Evolutionary conservation across 73 alveolate genomes (phyloP).

Genomic region (Tetrahymena borealis): DNA sequence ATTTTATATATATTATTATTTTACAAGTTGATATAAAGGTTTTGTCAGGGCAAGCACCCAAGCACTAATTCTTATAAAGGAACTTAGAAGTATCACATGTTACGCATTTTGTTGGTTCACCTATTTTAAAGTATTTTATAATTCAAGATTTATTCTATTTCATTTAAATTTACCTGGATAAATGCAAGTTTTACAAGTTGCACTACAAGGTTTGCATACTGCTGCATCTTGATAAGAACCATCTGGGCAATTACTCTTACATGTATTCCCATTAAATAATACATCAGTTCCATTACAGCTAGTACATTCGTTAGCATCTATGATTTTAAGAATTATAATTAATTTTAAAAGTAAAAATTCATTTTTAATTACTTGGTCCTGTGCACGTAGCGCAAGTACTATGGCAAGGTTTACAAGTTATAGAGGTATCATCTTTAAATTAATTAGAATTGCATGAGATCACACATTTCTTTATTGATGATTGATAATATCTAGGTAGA

Average conservation of each 20-base stretch:
- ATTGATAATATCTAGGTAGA: too few relatives aligned
- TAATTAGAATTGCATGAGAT: too few relatives aligned
- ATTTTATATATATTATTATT: background rate
- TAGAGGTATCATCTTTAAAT: too few relatives aligned
- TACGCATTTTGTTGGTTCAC: background rate
- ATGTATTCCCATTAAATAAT: background rate
- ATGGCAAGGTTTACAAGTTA: too few relatives aligned
- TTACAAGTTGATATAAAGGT: background rate
- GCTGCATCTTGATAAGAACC: background rate
- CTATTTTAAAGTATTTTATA: too few relatives aligned
- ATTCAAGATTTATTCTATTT: too few relatives aligned
- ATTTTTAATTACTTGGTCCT: too few relatives aligned
- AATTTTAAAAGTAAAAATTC: background rate
- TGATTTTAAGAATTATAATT: background rate
- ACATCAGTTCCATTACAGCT: background rate
- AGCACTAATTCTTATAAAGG: background rate
- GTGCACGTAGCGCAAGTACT: too few relatives aligned
- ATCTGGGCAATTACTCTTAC: background rate
- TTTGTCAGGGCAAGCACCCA: background rate
- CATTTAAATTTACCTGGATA: background rate
- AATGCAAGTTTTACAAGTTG: background rate
- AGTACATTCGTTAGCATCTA: background rate
- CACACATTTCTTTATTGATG: too few relatives aligned
- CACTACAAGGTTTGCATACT: background rate
- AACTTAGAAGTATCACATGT: background rate